Evolutionary conservation across 129 eudicot species (phyloP).

Genomic region (Flaveria linearis): DNA sequence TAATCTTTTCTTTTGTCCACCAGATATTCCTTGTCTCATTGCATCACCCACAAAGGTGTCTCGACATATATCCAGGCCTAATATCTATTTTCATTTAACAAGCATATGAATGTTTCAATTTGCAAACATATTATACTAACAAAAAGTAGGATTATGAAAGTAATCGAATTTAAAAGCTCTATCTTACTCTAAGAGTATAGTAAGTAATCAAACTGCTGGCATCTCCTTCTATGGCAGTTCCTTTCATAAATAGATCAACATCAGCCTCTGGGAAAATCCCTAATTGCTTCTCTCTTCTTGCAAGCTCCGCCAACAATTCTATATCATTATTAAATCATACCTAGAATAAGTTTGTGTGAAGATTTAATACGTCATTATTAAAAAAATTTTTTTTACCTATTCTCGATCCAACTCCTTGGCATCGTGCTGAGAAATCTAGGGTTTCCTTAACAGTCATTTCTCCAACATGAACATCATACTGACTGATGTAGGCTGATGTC

Average conservation of each 20-base stretch:
- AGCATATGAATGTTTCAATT: not conserved
- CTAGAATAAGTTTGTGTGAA: not conserved
- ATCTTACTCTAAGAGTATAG: constrained; percentile 67
- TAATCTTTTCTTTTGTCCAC: constrained; percentile 82
- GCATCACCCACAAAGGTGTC: constrained; percentile 84
- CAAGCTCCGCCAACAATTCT: constrained; percentile 78
- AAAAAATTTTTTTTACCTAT: constrained; percentile 40
- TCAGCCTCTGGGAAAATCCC: constrained; percentile 77
- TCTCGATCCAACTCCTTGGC: constrained; percentile 78
- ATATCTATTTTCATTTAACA: constrained; percentile 35
- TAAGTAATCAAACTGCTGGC: constrained; percentile 77
- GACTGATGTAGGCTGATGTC: constrained; percentile 76
- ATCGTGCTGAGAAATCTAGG: constrained; percentile 80
- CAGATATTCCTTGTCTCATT: constrained; percentile 76
- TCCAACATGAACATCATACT: constrained; percentile 70
- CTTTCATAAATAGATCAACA: constrained; percentile 85
- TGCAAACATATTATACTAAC: not conserved
- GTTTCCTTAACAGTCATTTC: constrained; percentile 81
- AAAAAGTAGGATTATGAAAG: not conserved
- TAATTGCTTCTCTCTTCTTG: constrained; percentile 63
- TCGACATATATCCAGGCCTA: constrained; percentile 72
- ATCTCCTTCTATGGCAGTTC: constrained; percentile 75
- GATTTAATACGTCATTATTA: not conserved
- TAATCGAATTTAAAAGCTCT: not conserved
- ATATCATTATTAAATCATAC: not conserved